Evolutionary conservation across 108 stramenopile species (phyloP), one percentile per base, ranked within the genome.

Genomic region (Nitzschia palea): DNA sequence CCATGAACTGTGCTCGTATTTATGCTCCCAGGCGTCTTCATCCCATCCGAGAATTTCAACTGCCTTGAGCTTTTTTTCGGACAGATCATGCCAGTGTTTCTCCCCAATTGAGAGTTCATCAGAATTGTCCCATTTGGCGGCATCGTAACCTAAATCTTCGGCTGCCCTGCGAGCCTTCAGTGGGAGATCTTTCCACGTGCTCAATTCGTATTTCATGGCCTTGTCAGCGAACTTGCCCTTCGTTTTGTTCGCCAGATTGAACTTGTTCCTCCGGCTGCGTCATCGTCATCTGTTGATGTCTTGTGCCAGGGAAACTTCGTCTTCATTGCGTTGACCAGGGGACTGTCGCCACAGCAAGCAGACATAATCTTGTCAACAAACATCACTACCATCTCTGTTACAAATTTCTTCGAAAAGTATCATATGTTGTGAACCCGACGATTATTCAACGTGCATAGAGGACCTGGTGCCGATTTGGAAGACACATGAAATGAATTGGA

Each of bases 171-270:
- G 56, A 3, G 68, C 76, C 40, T 54, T 51, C 20, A 56, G n/a
- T 4, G 86, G 83, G 3, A 87, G 74, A 22, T 82, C 54, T 26
- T 61, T 67, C 80, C 80, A 81, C 10, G 47, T 35, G 5, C 52
- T 53, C n/a, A 76, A 52, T 62, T 87, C 86, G 56, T 80, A 80
- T 37, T 87, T 87, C 57, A 67, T 79, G 5, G 81, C 70, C 44
- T 76, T 61, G 68, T 77, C 81, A 20, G 75, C 60, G 67, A 82
- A 82, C 15, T 64, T 63, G 5, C 55, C 29, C 36, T 37, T 68
- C 22, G 32, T 37, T 45, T 70, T 70, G 14, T 50, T 59, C 15
- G n/a, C 33, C 23, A 32, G 28, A 33, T 63, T 29, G 35, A 45
- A 29, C 25, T 44, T 25, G 6, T 45, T 36, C 25, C n/a, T n/a